Evolutionary conservation across 2,329 filamentous ascomycete species (phyloP), one percentile per base, ranked within the genome.

Genomic region (Claviceps spartinae): DNA sequence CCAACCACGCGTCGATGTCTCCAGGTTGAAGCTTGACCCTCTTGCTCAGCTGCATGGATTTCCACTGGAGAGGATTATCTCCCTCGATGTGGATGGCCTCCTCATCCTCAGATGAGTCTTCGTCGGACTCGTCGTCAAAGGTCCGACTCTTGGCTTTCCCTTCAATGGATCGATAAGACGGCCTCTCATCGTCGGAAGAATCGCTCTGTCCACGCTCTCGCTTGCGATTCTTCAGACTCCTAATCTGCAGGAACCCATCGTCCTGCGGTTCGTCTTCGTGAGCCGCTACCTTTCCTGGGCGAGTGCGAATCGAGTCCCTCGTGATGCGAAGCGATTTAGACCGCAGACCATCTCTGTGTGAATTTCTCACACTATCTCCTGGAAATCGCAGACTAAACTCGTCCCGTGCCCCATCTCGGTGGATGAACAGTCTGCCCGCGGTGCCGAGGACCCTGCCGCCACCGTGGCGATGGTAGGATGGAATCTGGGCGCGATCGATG

Each of bases 1-100:
- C 74, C 16, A 94, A 66, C 91, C 91, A 97, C 18, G 81, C 74
- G 43, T 81, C 70, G 20, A 86, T 72, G 60, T 94, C 78, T 5
- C 74, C 65, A 1, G 89, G 87, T 22, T 79, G 65, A 1, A 83
- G 72, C 52, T 84, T 81, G 37, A 88, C 81, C 34, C 65, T 74
- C 13, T 76, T 78, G 2, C 77, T 79, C 7, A 96, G 71, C 49
- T 82, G 71, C 0, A 83, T 72, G 14, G 80, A 81, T 52, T 69
- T 76, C 61, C 74, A 69, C 45, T 72, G 78, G 3, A 77, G 63
- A 2, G 75, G 71, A 34, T 74, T 69, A 48, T 73, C 68, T 8
- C 63, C 54, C 20, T 64, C 63, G 18, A 65, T 47, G 13, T 57
- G 61, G 3, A 62, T 56, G 24, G 64, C 63, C 24, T 67, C 66